A percentile compares a stretch with the other conserved stretches of the same genome.
Evolutionary conservation across 2,329 filamentous ascomycete species (phyloP).

Genomic region (Colletotrichum orchidophilum): DNA sequence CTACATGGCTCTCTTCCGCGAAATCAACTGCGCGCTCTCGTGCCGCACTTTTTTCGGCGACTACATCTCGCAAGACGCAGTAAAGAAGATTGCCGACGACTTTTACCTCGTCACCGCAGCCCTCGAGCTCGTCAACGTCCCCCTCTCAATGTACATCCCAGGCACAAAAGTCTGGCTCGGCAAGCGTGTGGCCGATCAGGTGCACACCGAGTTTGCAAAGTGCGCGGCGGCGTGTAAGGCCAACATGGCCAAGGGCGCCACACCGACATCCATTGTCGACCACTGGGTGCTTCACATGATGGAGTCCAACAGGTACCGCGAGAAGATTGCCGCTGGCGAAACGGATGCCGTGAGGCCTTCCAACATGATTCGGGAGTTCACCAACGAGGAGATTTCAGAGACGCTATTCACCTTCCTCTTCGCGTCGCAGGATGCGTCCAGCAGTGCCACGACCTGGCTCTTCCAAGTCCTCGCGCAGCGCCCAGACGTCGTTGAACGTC

Average conservation of each 20-base stretch:
- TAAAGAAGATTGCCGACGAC: slow-evolving; percentile 81
- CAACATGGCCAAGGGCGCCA: slow-evolving; percentile 74
- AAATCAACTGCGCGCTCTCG: slow-evolving; percentile 81
- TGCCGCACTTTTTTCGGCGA: slow-evolving; percentile 84
- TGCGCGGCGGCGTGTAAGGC: slow-evolving; percentile 78
- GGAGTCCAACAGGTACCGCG: slow-evolving; percentile 73
- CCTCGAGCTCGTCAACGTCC: slow-evolving; percentile 83
- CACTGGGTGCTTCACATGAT: slow-evolving; percentile 80
- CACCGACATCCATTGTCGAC: slow-evolving; percentile 79
- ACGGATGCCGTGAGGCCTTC: slow-evolving; percentile 50
- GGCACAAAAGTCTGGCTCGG: slow-evolving; percentile 82
- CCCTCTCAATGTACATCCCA: slow-evolving; percentile 73
- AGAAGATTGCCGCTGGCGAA: slow-evolving; percentile 69
- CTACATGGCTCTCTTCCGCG: slow-evolving; percentile 79
- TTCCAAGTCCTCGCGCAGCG: slow-evolving; percentile 62
- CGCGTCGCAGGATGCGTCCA: slow-evolving; percentile 62
- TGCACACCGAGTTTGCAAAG: slow-evolving; percentile 74
- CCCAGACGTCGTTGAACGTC: slow-evolving; percentile 55
- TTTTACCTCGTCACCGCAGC: slow-evolving; percentile 83
- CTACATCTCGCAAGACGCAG: slow-evolving; percentile 76
- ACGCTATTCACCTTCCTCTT: slow-evolving; percentile 65
- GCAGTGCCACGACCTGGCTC: slow-evolving; percentile 62
- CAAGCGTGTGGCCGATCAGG: slow-evolving; percentile 78
- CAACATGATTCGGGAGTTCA: slow-evolving; percentile 60
- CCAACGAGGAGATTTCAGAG: slow-evolving; percentile 57